These are phyloP conservation scores for Fusarium pilosicola DNA, from an alignment of 2,329 filamentous ascomycete genomes.

Conservation along the genomic window DNA sequence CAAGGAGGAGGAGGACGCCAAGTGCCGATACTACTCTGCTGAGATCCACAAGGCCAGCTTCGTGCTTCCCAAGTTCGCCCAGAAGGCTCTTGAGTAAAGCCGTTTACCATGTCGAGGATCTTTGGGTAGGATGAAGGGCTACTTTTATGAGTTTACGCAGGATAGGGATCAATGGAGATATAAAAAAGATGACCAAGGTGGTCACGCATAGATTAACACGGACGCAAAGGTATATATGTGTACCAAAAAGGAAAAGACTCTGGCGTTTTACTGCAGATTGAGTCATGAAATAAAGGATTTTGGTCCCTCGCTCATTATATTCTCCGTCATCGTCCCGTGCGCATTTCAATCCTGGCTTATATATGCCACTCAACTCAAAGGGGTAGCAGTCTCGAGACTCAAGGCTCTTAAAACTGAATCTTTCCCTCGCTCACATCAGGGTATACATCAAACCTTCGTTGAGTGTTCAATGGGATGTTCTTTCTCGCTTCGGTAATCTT, in stretches of 20 bases:
- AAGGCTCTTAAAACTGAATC: constrained; percentile 50
- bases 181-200: constrained; percentile 27
- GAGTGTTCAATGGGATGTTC: constrained; percentile 83
- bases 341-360: background rate
- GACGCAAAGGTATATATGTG: constrained; percentile 19
- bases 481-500: constrained; percentile 80
- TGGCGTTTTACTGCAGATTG: constrained; percentile 25
- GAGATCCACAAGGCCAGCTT: constrained; percentile 97
- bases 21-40: constrained; percentile 97
- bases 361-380: background rate
- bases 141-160: constrained; percentile 39
- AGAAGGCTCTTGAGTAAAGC: constrained; percentile 73
- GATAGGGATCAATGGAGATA: constrained; percentile 29
- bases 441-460: constrained; percentile 95
- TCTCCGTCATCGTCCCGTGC: background rate
- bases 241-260: constrained; percentile 19
- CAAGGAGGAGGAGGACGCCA: constrained; percentile 87
- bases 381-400: background rate
- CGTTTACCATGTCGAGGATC: background rate
- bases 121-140: constrained; percentile 14
- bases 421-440: constrained; percentile 81
- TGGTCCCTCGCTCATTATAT: constrained; percentile 2
- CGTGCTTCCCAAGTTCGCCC: constrained; percentile 91
- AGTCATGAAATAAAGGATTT: constrained; percentile 33
- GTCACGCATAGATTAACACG: constrained; percentile 33